Evolutionary conservation across 768 basidiomycete species (phyloP).

Genomic region (Lentinula sp.): DNA sequence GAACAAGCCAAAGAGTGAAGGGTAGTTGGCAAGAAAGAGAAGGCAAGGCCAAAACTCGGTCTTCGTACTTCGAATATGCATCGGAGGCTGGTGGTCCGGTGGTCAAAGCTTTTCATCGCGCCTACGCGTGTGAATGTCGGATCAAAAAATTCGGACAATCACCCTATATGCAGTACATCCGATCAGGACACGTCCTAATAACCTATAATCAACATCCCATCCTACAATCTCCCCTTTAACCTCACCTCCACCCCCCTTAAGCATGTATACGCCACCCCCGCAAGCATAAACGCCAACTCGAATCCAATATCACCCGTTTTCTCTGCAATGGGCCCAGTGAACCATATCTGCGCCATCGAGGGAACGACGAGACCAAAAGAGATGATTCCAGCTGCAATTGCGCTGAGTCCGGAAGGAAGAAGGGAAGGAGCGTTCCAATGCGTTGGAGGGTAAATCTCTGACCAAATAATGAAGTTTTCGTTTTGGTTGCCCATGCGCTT

Average conservation of each 20-base stretch:
- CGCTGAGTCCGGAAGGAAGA: slow-evolving; percentile 67
- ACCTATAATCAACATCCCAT: neutral
- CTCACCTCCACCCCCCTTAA: slow-evolving; percentile 46
- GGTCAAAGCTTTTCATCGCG: too few relatives aligned
- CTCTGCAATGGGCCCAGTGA: slow-evolving; percentile 64
- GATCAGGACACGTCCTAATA: too few relatives aligned
- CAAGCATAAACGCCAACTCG: slow-evolving; percentile 58
- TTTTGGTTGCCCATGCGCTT: too few relatives aligned
- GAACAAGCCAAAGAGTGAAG: too few relatives aligned
- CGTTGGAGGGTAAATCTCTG: slow-evolving; percentile 40
- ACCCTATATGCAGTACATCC: too few relatives aligned
- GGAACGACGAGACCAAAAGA: slow-evolving; percentile 59
- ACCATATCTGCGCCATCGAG: slow-evolving; percentile 75
- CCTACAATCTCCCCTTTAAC: slow-evolving; percentile 10
- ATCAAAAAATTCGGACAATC: too few relatives aligned
- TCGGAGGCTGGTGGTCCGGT: too few relatives aligned
- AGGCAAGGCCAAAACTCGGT: too few relatives aligned
- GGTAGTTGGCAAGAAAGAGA: too few relatives aligned
- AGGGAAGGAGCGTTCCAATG: slow-evolving; percentile 51
- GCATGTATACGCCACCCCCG: slow-evolving; percentile 49
- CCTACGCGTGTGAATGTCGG: too few relatives aligned
- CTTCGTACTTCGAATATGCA: too few relatives aligned
- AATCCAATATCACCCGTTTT: slow-evolving; percentile 79
- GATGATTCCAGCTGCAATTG: slow-evolving; percentile 44
- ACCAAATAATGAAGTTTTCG: neutral